Evolutionary conservation across 148 eudicot genomes (phyloP).

Genomic region (Camellia granthamiana): DNA sequence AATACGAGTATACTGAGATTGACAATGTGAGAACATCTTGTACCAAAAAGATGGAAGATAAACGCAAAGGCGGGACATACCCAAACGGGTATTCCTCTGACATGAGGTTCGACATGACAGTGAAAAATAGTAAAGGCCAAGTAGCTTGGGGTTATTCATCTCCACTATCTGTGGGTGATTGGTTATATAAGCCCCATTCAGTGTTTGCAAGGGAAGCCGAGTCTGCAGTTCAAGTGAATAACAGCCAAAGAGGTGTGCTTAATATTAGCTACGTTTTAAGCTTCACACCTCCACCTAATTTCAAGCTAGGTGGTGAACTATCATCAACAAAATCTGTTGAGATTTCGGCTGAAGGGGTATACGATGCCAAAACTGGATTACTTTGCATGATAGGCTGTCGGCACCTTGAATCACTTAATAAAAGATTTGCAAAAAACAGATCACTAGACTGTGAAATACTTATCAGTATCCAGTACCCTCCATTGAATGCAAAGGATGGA

Average conservation of each 20-base stretch:
- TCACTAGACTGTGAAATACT: slow-evolving; percentile 67
- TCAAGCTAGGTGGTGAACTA: slow-evolving; percentile 40
- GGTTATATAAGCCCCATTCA: slow-evolving; percentile 26
- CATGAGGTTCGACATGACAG: slow-evolving; percentile 75
- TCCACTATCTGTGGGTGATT: slow-evolving; percentile 59
- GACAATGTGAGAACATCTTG: slow-evolving; percentile 42
- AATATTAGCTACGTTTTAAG: slow-evolving; percentile 64
- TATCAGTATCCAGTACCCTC: slow-evolving; percentile 53
- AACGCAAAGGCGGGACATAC: slow-evolving; percentile 37
- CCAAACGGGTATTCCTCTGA: slow-evolving; percentile 60
- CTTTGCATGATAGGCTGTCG: slow-evolving; percentile 88
- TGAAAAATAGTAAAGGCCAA: slow-evolving; percentile 42
- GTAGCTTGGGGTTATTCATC: slow-evolving; percentile 55
- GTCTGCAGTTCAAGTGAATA: slow-evolving; percentile 21
- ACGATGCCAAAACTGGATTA: slow-evolving; percentile 49
- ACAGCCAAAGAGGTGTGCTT: slow-evolving; percentile 20
- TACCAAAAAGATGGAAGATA: slow-evolving; percentile 28
- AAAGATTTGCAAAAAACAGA: slow-evolving; percentile 22
- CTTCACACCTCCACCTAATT: slow-evolving; percentile 27
- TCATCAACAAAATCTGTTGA: slow-evolving; percentile 21
- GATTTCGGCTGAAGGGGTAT: slow-evolving; percentile 82
- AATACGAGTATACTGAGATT: slow-evolving; percentile 54
- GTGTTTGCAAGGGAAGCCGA: slow-evolving; percentile 16
- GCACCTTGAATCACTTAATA: slow-evolving; percentile 31
- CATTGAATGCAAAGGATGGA: slow-evolving; percentile 35